These are phyloP conservation scores for Aspergillus brasiliensis DNA, from an alignment of 2,329 filamentous ascomycete species.

Conservation along the genomic window DNA sequence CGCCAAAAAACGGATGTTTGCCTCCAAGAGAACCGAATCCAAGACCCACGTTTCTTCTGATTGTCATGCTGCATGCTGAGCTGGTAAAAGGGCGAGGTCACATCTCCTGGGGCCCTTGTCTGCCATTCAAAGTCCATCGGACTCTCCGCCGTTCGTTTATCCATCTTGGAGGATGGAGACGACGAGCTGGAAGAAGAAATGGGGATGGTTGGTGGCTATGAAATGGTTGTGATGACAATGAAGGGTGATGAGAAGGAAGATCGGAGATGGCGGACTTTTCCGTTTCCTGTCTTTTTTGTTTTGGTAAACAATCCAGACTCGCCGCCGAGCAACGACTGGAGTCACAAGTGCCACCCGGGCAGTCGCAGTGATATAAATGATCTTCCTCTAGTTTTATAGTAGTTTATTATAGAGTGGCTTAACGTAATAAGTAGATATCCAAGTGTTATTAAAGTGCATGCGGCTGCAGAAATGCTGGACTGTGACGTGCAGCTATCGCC, in stretches of 20 bases:
- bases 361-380: background rate
- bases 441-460: background rate
- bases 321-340: constrained; percentile 5
- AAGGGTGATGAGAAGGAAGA: background rate
- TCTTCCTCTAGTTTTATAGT: too few species aligned
- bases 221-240: constrained; percentile 4
- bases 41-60: constrained; percentile 47
- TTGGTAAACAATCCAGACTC: constrained; percentile 22
- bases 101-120: constrained; percentile 46
- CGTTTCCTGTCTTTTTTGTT: constrained; percentile 16
- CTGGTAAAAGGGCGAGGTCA: constrained; percentile 50
- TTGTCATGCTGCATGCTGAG: constrained; percentile 47
- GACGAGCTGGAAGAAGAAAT: constrained; percentile 13
- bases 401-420: background rate
- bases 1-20: too few species aligned
- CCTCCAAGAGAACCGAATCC: background rate
- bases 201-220: constrained; percentile 7
- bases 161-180: constrained; percentile 31
- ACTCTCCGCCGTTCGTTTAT: constrained; percentile 46
- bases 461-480: background rate
- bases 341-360: background rate
- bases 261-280: constrained; percentile 15
- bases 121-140: constrained; percentile 57
- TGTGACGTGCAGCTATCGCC: background rate
- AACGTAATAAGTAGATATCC: background rate